Percentiles rank a stretch among this genome's conserved stretches.
Evolutionary conservation across 805 yeast genomes (phyloP).

Genomic region (Myxozyma geophila): DNA sequence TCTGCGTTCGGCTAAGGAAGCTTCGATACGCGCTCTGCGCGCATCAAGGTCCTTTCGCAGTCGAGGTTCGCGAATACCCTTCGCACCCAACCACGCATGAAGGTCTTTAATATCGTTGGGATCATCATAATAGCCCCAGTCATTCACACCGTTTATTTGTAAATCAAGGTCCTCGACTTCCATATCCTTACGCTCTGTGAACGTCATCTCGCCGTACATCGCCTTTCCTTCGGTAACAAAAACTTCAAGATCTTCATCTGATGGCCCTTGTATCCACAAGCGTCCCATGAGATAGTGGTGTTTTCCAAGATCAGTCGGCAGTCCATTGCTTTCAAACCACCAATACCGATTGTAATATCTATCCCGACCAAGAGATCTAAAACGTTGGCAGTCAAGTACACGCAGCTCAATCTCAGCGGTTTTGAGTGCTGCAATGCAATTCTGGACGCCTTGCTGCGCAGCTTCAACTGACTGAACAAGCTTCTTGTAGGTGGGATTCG

Average conservation of each 20-base stretch:
- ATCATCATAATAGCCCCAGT: constrained; percentile 75
- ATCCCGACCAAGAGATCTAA: constrained; percentile 79
- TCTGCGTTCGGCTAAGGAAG: constrained; percentile 63
- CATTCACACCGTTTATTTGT: constrained; percentile 41
- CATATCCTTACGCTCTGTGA: constrained; percentile 22
- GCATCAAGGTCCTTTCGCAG: constrained; percentile 64
- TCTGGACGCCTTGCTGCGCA: constrained; percentile 47
- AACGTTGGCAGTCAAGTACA: constrained; percentile 68
- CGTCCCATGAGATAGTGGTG: constrained; percentile 78
- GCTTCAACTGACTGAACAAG: constrained; percentile 41
- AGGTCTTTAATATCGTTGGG: constrained; percentile 61
- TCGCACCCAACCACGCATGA: constrained; percentile 68
- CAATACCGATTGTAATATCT: constrained; percentile 84
- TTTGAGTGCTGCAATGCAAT: constrained; percentile 54
- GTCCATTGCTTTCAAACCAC: constrained; percentile 92
- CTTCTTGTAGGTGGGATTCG: constrained; percentile 52
- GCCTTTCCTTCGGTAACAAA: constrained; percentile 44
- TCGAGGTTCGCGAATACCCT: constrained; percentile 73
- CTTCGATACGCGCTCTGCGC: constrained; percentile 57
- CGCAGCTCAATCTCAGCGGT: constrained; percentile 62
- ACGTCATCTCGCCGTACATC: constrained; percentile 28
- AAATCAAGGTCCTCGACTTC: constrained; percentile 19
- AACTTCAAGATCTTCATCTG: constrained; percentile 50
- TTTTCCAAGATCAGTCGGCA: constrained; percentile 46
- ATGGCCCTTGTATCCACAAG: constrained; percentile 92